Base-by-base conservation (phyloP, 2,329 filamentous ascomycete species). In the Lachnellula suecica region DNA sequence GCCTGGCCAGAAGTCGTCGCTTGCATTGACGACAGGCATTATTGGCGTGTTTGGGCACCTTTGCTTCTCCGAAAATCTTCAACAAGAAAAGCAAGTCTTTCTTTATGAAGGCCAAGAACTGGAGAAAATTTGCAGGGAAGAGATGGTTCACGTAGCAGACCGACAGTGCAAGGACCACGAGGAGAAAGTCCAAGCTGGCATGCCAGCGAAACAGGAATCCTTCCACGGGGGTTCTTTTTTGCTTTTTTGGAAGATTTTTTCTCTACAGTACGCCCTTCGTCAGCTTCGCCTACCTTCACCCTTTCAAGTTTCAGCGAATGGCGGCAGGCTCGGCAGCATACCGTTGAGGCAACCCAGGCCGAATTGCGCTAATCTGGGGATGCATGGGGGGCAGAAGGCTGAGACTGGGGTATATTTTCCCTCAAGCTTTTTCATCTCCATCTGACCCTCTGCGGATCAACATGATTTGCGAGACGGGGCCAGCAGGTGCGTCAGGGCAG, bases 381-480 rank as follows among this genome's bases (percentile, higher is more conserved):
- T 35, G 20, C 31, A 22, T 31, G 13, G 8, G 51, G 43, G 43
- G n/a, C 40, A 52, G 51, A 56, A 45, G 52, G 51, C 49, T 59
- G 52, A 58, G 51, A 49, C 49, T 54, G 59, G 56, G 56, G 59
- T 54, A 58, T 56, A 54, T 37, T n/a, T 49, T 52, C 52, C 53
- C 58, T 58, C 54, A 54, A 53, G 53, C 45, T 47, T 52, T 59
- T 52, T 38, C 34, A 51, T 50, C 48, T 53, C 47, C 56, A 55
- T 57, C 56, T 61, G 60, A 61, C 60, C 54, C 52, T 25, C 20
- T 31, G 43, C 15, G 17, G 11, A 34, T 44, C 25, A 27, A 27
- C 40, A 13, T 61, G 53, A 61, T 58, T 61, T 55, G 60, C 38
- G 37, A 48, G 44, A n/a, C 35, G 17, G 35, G 15, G 49, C 37